Evolutionary conservation across 768 basidiomycete genomes (phyloP), one percentile per base, ranked within the genome.

Genomic region (Pisolithus microcarpus): DNA sequence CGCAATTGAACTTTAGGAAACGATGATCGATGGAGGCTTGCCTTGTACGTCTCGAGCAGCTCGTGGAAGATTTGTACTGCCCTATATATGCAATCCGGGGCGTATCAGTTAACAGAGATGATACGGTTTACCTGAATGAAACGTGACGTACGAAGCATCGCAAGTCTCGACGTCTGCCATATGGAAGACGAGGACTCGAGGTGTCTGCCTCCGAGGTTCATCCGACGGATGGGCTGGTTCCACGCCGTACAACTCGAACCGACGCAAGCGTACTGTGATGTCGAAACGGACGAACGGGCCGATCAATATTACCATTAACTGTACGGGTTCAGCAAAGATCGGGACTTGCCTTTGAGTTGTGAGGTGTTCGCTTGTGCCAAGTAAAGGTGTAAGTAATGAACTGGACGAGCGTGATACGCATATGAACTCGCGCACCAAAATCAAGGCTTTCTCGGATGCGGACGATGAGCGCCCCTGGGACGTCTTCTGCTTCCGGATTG

Each of bases 131-230:
- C 8, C 38, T 26, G 18, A 16, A 37, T 46, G n/a, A 2, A 26
- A 6, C n/a, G 30, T 13, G 19, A 71, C 86, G 66, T 61, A 94
- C 87, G 90, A 91, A 7, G 95, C 92, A 65, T 99, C 95, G 53
- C 90, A 84, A 16, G 75, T 79, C 51, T 93, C 90, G 4, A 96
- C 87, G 68, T 98, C 95, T 11, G 86, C 85, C 76, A 97, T 77
- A 59, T 98, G 94, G 68, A 99, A 93, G 19, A 96, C 90, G 21
- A 97, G 68, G 2, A 82, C 82, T 11, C 76, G 79, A 5, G 92
- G 84, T 51, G 85, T 77, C 49, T 82, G 79, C 55, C 92, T 75
- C 13, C 81, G 75, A 0, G 89, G 94, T 51, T 78, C 83, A 55
- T 97, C 95, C 1, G 90, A 91, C 0, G 96, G 96, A 70, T 98